These are phyloP conservation scores for Wallacemonas sp. DNA, from an alignment of 208 protist genomes.

Conservation along the genomic window DNA sequence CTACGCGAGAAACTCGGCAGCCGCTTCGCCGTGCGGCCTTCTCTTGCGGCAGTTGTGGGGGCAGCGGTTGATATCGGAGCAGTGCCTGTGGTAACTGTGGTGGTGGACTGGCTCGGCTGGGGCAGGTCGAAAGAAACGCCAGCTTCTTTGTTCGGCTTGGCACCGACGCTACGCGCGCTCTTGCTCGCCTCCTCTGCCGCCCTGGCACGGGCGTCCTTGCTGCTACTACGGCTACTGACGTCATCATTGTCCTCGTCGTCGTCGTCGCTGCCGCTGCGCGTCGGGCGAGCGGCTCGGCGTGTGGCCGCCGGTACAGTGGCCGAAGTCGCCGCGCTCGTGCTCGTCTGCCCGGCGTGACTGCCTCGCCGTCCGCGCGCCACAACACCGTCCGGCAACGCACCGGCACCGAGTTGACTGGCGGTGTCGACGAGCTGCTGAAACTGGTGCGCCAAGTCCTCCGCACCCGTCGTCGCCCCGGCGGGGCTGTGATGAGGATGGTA, in stretches of 20 bases:
- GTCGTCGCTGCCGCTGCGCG: too few species aligned
- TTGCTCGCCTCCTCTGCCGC: too few species aligned
- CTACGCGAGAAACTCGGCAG: neutral
- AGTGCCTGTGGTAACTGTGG: too few species aligned
- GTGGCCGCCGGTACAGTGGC: too few species aligned
- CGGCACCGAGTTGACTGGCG: constrained; percentile 6
- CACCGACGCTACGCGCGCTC: neutral
- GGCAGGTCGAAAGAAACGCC: neutral
- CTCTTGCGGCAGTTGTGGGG: neutral
- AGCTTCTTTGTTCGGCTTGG: neutral
- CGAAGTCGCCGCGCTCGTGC: neutral
- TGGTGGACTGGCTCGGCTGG: neutral
- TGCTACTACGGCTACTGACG: too few species aligned
- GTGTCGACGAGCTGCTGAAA: constrained; percentile 19
- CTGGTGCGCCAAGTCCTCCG: constrained; percentile 18
- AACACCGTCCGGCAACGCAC: constrained; percentile 6
- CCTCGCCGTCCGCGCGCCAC: constrained; percentile 10
- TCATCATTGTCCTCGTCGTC: neutral
- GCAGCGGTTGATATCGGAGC: too few species aligned
- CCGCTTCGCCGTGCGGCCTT: neutral
- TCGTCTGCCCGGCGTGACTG: neutral
- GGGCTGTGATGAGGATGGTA: neutral
- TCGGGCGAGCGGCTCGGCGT: too few species aligned
- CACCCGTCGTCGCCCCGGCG: neutral
- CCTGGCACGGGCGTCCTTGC: too few species aligned